A percentile compares a stretch with the other conserved stretches of the same genome.
Conservation (phyloP, 805 yeast species). For the Kockiozyma suomiensis region DNA sequence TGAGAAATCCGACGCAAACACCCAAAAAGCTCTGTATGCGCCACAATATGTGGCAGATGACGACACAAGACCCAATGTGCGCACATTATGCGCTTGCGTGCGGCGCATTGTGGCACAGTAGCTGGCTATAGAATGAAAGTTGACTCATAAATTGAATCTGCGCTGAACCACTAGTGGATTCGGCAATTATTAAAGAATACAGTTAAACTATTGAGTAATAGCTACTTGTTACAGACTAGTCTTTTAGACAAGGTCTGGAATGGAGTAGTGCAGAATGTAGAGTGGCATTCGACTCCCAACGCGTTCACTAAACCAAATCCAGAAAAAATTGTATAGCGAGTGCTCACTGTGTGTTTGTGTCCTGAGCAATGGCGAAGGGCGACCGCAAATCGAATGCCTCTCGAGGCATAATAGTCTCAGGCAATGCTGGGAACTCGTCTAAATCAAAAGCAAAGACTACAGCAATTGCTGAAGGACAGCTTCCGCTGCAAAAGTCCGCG, state of each 20-base stretch:
- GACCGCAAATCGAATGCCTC: slow-evolving; percentile 20
- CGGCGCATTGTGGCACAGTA: not conserved
- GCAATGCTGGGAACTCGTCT: slow-evolving; percentile 30
- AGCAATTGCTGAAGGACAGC: not conserved
- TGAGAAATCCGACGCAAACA: not conserved
- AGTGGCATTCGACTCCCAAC: too few relatives aligned
- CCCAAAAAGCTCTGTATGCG: not conserved
- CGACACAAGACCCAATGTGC: not conserved
- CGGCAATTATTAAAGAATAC: too few relatives aligned
- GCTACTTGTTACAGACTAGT: too few relatives aligned
- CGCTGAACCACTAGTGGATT: too few relatives aligned
- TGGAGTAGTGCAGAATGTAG: too few relatives aligned
- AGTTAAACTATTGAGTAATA: too few relatives aligned
- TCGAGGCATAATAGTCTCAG: slow-evolving; percentile 25
- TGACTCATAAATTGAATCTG: not conserved
- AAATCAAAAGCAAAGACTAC: slow-evolving; percentile 13
- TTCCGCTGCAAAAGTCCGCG: slow-evolving; percentile 28
- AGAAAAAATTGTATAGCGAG: not conserved
- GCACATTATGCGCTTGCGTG: not conserved
- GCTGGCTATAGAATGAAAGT: not conserved
- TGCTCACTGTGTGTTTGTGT: not conserved
- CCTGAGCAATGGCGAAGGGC: slow-evolving; percentile 24
- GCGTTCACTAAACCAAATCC: not conserved
- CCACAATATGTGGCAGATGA: slow-evolving; percentile 6
- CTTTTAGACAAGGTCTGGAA: too few relatives aligned